Evolutionary conservation across 305 asterid species (phyloP), one percentile per base, ranked within the genome.

Genomic region (Plantago coronopus): DNA sequence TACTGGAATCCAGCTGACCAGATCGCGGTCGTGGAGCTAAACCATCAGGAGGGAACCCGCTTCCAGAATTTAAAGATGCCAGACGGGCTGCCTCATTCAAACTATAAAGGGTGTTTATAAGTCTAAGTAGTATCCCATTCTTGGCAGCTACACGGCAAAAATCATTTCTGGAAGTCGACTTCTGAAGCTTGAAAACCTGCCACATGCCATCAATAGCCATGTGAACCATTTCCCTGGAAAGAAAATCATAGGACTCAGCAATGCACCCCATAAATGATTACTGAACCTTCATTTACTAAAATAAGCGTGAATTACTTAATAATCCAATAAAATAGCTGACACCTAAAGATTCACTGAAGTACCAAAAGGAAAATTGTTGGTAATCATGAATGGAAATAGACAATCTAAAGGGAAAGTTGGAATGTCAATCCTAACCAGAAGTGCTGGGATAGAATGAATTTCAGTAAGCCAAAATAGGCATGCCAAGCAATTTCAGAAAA

Each of bases 171-270:
- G 95, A 81, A 73, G 97, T 86, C 27, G 95, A 87, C 62, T 88
- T 84, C 77, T 87, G 99, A 78, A 94, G 97, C 86, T 90, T 94
- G 84, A 94, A 88, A 62, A 94, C 93, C 86, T 94, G 97, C 99
- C 97, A 94, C 95, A 87, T 87, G 78, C 95, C 97, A 84, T 94
- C 99, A 63, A 94, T 94, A 76, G 99, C 97, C 81, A 94, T 84
- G 78, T 90, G 99, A 76, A 94, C 95, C 96, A 94, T 88, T 80
- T 90, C 96, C 90, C 99, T 94, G 89, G 65, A 82, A 51, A 61
- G 66, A 57, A 77, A 63, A 61, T 53, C 65, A 47, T 34, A 43
- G 22, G 46, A 71, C 67, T 78, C 68, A 65, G 74, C 53, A 17
- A 55, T 53, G 64, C 59, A 42, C 13, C 17, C 17, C 38, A 53